A percentile compares a stretch with the other conserved stretches of the same genome.
Evolutionary conservation across 2,329 filamentous ascomycete species (phyloP).

Genomic region (Cladorrhinum sp.): DNA sequence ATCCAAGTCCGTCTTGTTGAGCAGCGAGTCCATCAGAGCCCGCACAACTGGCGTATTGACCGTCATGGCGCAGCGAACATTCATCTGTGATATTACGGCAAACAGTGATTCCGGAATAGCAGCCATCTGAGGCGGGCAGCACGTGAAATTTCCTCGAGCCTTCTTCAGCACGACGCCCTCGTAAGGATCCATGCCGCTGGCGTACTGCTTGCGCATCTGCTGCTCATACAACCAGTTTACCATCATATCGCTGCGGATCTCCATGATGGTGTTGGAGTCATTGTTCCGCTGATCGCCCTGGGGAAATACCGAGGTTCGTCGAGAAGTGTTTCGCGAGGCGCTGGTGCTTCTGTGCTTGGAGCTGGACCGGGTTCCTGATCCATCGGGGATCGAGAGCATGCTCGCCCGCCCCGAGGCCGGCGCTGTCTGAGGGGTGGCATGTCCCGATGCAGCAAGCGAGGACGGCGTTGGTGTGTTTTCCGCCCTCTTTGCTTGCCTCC

Average conservation of each 20-base stretch:
- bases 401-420: constrained; percentile 8
- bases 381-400: constrained; percentile 17
- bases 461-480: constrained; percentile 8
- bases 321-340: constrained; percentile 18
- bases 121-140: constrained; percentile 38
- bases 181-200: constrained; percentile 35
- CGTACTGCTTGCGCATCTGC: constrained; percentile 50
- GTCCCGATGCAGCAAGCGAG: constrained; percentile 1
- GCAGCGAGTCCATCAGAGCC: constrained; percentile 48
- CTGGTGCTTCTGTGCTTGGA: constrained; percentile 11
- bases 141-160: constrained; percentile 37
- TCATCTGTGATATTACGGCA: constrained; percentile 38
- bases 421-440: constrained; percentile 3
- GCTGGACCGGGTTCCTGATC: constrained; percentile 11
- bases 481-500: background rate
- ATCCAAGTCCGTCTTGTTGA: constrained; percentile 42
- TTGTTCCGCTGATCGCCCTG: constrained; percentile 41
- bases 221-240: constrained; percentile 62
- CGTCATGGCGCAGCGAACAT: constrained; percentile 60
- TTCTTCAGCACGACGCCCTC: constrained; percentile 42
- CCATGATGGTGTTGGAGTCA: constrained; percentile 42
- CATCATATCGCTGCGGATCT: constrained; percentile 60
- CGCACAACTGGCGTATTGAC: constrained; percentile 63
- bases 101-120: constrained; percentile 35
- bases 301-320: constrained; percentile 36